These are phyloP conservation scores for Exophiala oligosperma DNA, from an alignment of 2,329 filamentous ascomycete species.

Conservation along the genomic window DNA sequence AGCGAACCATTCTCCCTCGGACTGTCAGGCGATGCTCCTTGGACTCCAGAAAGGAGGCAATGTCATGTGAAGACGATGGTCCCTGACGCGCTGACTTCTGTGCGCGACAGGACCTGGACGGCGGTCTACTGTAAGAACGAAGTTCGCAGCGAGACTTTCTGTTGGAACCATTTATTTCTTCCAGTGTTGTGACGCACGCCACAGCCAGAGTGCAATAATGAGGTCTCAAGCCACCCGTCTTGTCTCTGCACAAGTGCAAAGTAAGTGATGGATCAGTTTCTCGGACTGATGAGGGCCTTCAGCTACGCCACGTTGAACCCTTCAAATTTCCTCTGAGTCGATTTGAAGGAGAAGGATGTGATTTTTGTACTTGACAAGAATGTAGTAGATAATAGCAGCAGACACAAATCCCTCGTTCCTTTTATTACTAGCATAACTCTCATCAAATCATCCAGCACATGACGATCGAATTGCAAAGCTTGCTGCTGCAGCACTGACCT, in stretches of 20 bases:
- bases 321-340: not conserved
- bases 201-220: slow-evolving; percentile 4
- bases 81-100: too few species aligned
- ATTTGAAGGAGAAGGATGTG: too few species aligned
- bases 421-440: not conserved
- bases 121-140: not conserved
- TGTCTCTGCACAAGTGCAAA: not conserved
- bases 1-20: too few species aligned
- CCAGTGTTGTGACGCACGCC: slow-evolving; percentile 1
- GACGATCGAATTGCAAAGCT: not conserved
- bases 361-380: not conserved
- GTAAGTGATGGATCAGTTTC: too few species aligned
- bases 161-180: too few species aligned
- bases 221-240: slow-evolving; percentile 20
- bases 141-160: not conserved
- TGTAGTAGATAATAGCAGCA: not conserved
- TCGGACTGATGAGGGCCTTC: too few species aligned
- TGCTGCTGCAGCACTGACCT: not conserved
- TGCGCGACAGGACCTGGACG: too few species aligned
- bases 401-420: not conserved
- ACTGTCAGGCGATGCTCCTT: too few species aligned
- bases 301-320: slow-evolving; percentile 6
- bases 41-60: too few species aligned
- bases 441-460: not conserved
- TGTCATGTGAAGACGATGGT: too few species aligned